Evolutionary conservation across 768 basidiomycete genomes (phyloP).

Genomic region (Podaxis pistillaris): DNA sequence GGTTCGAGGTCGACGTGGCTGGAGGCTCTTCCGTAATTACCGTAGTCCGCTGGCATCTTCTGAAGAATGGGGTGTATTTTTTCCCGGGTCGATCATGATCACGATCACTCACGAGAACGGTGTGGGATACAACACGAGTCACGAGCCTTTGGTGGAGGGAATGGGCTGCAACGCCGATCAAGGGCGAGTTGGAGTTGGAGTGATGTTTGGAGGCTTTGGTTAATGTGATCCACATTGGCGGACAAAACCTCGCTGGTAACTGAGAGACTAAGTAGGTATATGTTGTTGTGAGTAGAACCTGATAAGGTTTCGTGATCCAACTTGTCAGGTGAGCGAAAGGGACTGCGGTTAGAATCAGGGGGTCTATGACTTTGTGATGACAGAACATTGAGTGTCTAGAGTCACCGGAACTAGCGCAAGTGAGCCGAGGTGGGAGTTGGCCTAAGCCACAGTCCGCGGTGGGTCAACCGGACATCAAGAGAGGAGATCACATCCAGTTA

Average conservation of each 20-base stretch:
- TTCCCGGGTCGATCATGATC: constrained; percentile 8
- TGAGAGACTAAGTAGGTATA: neutral
- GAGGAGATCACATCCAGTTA: no score
- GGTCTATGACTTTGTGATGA: neutral
- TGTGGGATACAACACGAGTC: neutral
- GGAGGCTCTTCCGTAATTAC: neutral
- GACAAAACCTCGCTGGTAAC: neutral
- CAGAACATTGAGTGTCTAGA: neutral
- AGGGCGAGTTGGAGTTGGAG: neutral
- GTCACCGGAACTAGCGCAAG: neutral
- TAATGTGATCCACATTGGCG: neutral
- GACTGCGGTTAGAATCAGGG: neutral
- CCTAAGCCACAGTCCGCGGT: neutral
- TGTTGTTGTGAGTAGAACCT: neutral
- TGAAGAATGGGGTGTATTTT: neutral
- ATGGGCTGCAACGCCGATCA: constrained; percentile 10
- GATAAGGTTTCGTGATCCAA: constrained; percentile 5
- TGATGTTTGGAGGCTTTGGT: neutral
- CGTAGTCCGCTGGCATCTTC: neutral
- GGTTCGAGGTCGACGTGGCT: neutral
- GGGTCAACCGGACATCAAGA: no score
- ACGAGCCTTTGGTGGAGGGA: neutral
- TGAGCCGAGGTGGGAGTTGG: neutral
- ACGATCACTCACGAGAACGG: neutral
- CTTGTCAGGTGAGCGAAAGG: neutral